Evolutionary conservation across 208 protist species (phyloP).

Genomic region (Trypanosoma mega): DNA sequence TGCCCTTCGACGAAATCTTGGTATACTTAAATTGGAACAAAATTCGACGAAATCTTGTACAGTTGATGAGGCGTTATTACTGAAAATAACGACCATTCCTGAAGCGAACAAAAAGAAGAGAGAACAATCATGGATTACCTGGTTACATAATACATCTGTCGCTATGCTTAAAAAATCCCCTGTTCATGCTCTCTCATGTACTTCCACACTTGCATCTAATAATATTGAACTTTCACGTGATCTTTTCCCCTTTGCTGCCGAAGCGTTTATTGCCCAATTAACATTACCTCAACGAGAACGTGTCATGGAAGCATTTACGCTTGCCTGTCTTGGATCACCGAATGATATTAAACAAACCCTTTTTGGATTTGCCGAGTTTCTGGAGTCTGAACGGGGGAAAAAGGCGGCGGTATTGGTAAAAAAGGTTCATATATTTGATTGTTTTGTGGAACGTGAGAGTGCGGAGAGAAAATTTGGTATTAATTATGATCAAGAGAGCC

Average conservation of each 20-base stretch:
- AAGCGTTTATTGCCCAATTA: conserved; percentile 60
- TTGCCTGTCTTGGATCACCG: conserved; percentile 59
- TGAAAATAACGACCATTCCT: conserved; percentile 64
- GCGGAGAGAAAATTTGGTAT: conserved; percentile 83
- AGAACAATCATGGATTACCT: conserved; percentile 90
- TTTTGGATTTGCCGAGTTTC: conserved; percentile 84
- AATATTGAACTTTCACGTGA: conserved; percentile 80
- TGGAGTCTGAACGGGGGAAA: conserved; percentile 77
- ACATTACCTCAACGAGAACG: conserved; percentile 32
- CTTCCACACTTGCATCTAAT: conserved; percentile 45
- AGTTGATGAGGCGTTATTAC: conserved; percentile 50
- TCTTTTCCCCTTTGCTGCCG: conserved; percentile 83
- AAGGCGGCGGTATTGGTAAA: conserved; percentile 45
- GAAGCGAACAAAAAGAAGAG: conserved; percentile 75
- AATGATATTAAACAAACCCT: conserved; percentile 79
- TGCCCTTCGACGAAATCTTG: conserved; percentile 74
- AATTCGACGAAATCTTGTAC: conserved; percentile 35
- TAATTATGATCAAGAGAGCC: conserved; percentile 82
- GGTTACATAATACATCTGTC: conserved; percentile 81
- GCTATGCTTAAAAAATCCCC: conserved; percentile 74
- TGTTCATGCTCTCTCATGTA: conserved; percentile 68
- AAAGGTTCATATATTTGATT: conserved; percentile 40
- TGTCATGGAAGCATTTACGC: conserved; percentile 76
- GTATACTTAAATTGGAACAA: conserved; percentile 82
- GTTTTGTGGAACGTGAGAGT: conserved; percentile 54